Evolutionary conservation across 495 filamentous ascomycete species (phyloP).

Genomic region (Annulohypoxylon nitens): DNA sequence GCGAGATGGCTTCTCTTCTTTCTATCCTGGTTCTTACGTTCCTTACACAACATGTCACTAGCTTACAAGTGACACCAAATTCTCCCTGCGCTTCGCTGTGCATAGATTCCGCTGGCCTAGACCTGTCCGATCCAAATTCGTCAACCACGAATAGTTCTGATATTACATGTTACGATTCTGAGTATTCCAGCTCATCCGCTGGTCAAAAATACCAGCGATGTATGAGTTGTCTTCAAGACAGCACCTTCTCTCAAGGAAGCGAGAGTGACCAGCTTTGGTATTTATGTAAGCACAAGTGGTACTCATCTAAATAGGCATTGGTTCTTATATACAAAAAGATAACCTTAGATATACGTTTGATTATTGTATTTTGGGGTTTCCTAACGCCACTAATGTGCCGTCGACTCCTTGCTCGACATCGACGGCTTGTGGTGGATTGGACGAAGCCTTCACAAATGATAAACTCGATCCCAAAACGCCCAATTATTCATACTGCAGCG

Average conservation of each 20-base stretch:
- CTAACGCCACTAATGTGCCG: conserved; percentile 56
- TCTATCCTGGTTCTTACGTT: conserved; percentile 41
- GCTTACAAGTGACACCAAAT: conserved; percentile 64
- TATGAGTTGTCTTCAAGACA: conserved; percentile 65
- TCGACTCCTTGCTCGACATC: conserved; percentile 59
- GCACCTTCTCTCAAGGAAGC: conserved; percentile 56
- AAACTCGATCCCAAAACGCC: conserved; percentile 49
- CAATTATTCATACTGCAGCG: conserved; percentile 58
- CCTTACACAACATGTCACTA: conserved; percentile 44
- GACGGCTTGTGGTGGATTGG: conserved; percentile 57
- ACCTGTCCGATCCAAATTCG: conserved; percentile 60
- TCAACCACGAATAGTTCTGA: conserved; percentile 60
- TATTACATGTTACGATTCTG: conserved; percentile 60
- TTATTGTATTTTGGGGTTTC: conserved; percentile 61
- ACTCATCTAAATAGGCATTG: not conserved
- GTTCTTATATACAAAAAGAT: conserved; percentile 52
- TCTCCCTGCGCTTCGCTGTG: conserved; percentile 65
- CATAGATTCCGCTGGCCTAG: conserved; percentile 53
- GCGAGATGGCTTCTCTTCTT: conserved; percentile 46
- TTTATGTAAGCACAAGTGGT: conserved; percentile 56
- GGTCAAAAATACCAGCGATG: conserved; percentile 64
- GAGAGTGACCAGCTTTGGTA: conserved; percentile 67
- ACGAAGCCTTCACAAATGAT: conserved; percentile 49
- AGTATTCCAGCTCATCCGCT: conserved; percentile 48
- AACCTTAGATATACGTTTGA: conserved; percentile 61